Evolutionary conservation across 106 monocot genomes (phyloP), one percentile per base, ranked within the genome.

Genomic region (Narthecium ossifragum): DNA sequence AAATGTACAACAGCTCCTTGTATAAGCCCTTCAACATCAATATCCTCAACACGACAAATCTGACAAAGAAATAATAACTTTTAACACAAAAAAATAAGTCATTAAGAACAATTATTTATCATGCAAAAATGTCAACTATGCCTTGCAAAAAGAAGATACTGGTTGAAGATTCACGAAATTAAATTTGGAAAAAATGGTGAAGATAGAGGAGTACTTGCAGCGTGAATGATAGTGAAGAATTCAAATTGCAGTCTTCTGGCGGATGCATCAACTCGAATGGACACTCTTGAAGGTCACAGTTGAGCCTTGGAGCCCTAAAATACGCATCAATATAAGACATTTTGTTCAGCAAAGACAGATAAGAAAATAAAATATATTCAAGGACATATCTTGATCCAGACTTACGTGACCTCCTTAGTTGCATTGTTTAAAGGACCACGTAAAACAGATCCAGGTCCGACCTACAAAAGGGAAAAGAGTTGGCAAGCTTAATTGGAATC

Each of bases 21-120:
- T 47, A 98, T 61, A 31, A 84, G 70, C 11, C 96, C 96, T 25
- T 61, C 54, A 60, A 98, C 84, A 66, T 73, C 73, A 69, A 98
- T 87, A 77, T 98, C 96, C 66, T 98, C 96, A 59, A 98, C 96
- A 62, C 96, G 96, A 61, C 96, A 98, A 33, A 98, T 81, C 96
- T 98, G 77, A 76, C 2, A 72, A 55, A 63, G 32, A 40, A 32
- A 28, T 10, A 46, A 26, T 5, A 28, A 47, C 8, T 13, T 2
- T 41, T 45, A 14, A 38, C 27, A 34, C 24, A 51, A 26, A 51
- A 10, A 8, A 25, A 51, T 0, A 21, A 51, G n/a, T n/a, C n/a
- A n/a, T n/a, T n/a, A n/a, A n/a, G n/a, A n/a, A n/a, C n/a, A n/a
- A n/a, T n/a, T n/a, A n/a, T n/a, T n/a, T n/a, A n/a, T n/a, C n/a